These are phyloP conservation scores for Geranomyces michiganensis DNA, from an alignment of 192 early-diverging fungal genomes.

Conservation along the genomic window DNA sequence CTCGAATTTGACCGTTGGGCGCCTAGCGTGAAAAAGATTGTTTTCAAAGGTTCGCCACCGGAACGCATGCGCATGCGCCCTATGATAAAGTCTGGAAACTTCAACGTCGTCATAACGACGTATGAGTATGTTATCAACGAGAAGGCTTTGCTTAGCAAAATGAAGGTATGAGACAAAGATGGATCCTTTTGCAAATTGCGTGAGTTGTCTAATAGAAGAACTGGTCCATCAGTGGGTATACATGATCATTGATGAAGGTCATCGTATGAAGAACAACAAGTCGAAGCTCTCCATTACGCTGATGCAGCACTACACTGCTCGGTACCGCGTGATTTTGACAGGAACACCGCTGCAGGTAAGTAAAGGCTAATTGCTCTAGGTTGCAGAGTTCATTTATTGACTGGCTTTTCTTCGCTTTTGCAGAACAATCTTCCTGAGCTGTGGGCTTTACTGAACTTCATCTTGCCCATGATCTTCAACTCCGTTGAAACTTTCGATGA, in stretches of 20 bases:
- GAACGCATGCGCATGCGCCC: constrained; percentile 72
- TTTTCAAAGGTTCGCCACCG: constrained; percentile 88
- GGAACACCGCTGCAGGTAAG: constrained; percentile 93
- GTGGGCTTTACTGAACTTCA: constrained; percentile 96
- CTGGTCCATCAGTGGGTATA: constrained; percentile 73
- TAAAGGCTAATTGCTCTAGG: not conserved
- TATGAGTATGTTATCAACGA: constrained; percentile 98
- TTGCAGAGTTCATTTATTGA: not conserved
- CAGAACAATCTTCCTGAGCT: constrained; percentile 96
- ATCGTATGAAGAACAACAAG: constrained; percentile 96
- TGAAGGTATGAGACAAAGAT: constrained; percentile 49
- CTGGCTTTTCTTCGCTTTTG: not conserved
- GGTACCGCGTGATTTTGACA: constrained; percentile 94
- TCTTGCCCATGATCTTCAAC: constrained; percentile 95
- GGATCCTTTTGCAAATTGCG: too few species aligned
- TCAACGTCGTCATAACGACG: constrained; percentile 96
- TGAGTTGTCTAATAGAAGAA: too few species aligned
- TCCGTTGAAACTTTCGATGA: constrained; percentile 97
- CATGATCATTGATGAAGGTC: constrained; percentile 99
- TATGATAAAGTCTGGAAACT: constrained; percentile 75
- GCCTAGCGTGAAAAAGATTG: constrained; percentile 81
- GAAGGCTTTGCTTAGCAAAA: constrained; percentile 78
- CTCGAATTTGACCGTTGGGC: constrained; percentile 99
- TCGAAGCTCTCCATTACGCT: constrained; percentile 85
- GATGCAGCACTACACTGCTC: constrained; percentile 84